Conservation (phyloP, 495 filamentous ascomycete genomes). For the Pseudevernia furfuracea region DNA sequence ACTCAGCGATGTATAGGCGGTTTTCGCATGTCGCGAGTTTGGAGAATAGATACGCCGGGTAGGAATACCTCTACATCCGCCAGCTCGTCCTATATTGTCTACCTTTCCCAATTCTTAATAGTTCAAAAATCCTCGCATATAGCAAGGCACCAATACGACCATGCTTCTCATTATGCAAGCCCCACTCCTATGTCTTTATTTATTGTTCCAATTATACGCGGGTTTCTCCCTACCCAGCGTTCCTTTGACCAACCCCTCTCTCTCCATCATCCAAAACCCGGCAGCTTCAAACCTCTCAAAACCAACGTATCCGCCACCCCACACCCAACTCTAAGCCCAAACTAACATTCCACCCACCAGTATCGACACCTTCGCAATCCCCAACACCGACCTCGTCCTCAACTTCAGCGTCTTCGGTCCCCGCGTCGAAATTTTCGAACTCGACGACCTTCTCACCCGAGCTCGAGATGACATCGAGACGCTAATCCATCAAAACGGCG, state of each 20-base stretch:
- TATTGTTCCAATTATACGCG: not conserved
- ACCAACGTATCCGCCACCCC: not conserved
- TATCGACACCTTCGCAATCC: not conserved
- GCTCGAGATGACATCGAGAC: not conserved
- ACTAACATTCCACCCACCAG: not conserved
- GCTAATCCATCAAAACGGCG: not conserved
- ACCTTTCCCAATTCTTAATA: not conserved
- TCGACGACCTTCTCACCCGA: not conserved
- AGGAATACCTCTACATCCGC: not conserved
- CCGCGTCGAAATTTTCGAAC: not conserved
- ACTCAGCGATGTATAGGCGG: not conserved
- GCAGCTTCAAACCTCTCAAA: not conserved
- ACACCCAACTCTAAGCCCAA: not conserved
- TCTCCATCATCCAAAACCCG: not conserved
- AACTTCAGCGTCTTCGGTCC: not conserved
- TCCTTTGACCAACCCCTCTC: not conserved
- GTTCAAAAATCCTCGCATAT: not conserved
- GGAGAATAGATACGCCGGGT: not conserved
- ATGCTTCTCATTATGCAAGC: not conserved
- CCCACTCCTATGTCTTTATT: not conserved
- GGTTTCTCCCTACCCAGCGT: not conserved
- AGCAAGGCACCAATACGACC: not conserved
- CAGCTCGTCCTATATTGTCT: not conserved
- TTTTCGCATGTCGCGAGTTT: not conserved
- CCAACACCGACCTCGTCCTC: not conserved